Conservation (phyloP, 257 asterid genomes). For the Solanum raphanifolium region DNA sequence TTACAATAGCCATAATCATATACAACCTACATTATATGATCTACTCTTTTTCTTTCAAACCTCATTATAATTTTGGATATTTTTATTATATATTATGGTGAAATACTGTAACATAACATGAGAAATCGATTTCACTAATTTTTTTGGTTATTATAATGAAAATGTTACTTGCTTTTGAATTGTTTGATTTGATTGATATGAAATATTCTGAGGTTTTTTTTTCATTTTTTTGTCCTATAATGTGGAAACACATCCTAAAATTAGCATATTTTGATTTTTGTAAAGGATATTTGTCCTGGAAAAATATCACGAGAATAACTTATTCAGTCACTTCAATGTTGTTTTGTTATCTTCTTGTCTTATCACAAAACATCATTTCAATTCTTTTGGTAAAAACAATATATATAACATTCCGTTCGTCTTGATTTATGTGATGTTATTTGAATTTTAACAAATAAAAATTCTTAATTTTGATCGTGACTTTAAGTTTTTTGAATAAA, state of each 20-base stretch:
- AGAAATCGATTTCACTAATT: background rate
- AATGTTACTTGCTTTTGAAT: background rate
- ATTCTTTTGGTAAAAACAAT: background rate
- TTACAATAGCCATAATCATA: constrained; percentile 14
- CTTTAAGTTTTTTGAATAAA: background rate
- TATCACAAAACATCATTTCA: background rate
- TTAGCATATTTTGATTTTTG: background rate
- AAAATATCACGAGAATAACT: constrained; percentile 14
- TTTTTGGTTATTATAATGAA: background rate
- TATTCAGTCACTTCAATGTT: constrained; percentile 57
- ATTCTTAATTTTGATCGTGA: background rate
- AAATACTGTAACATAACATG: background rate
- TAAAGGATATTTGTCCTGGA: background rate
- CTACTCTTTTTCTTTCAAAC: background rate
- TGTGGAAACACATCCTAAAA: constrained; percentile 29
- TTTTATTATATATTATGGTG: background rate
- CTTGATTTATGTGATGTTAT: background rate
- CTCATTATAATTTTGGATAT: background rate
- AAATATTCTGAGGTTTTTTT: background rate
- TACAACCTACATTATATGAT: background rate
- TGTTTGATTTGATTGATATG: constrained; percentile 23
- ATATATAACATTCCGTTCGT: background rate
- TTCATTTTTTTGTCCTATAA: constrained; percentile 25
- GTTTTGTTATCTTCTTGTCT: constrained; percentile 2
- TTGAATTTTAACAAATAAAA: background rate